These are phyloP conservation scores for Pholiota adiposa DNA, from an alignment of 1,284 basidiomycete species.

Conservation along the genomic window DNA sequence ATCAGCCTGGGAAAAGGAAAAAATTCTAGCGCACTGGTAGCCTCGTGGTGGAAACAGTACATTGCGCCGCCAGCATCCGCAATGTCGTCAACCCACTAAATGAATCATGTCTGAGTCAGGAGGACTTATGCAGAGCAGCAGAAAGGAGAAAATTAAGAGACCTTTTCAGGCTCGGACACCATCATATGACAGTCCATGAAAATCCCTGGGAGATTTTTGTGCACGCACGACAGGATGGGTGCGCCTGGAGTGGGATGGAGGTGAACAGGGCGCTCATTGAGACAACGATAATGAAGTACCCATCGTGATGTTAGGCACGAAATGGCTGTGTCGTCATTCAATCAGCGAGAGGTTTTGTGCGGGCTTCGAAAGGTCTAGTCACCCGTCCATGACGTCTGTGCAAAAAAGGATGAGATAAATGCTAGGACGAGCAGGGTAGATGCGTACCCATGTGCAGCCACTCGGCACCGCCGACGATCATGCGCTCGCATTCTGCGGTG, in stretches of 20 bases:
- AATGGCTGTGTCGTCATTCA: conserved; percentile 65
- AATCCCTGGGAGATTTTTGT: conserved; percentile 89
- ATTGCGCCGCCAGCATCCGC: conserved; percentile 93
- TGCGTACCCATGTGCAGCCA: conserved; percentile 95
- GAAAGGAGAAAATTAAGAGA: conserved; percentile 31
- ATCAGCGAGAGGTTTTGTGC: conserved; percentile 21
- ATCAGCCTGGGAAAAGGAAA: neutral
- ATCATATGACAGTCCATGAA: conserved; percentile 99
- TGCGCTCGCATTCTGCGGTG: conserved; percentile 88
- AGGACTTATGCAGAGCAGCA: neutral
- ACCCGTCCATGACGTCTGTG: conserved; percentile 97
- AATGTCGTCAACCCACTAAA: conserved; percentile 94
- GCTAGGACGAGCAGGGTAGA: neutral
- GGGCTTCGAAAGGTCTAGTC: conserved; percentile 26
- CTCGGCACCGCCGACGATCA: conserved; percentile 91
- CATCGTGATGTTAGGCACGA: conserved; percentile 98
- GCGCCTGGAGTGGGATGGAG: conserved; percentile 62
- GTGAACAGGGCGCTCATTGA: conserved; percentile 7
- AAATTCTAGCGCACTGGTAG: conserved; percentile 70
- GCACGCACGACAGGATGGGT: conserved; percentile 88
- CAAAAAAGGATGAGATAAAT: neutral
- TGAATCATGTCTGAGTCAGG: conserved; percentile 6
- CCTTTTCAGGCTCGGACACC: conserved; percentile 93
- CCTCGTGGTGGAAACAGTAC: conserved; percentile 98
- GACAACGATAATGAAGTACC: conserved; percentile 46